phyloP scores from a whole-genome alignment of 1,139 yeast species.

The Wickerhamomyces sp. region DNA sequence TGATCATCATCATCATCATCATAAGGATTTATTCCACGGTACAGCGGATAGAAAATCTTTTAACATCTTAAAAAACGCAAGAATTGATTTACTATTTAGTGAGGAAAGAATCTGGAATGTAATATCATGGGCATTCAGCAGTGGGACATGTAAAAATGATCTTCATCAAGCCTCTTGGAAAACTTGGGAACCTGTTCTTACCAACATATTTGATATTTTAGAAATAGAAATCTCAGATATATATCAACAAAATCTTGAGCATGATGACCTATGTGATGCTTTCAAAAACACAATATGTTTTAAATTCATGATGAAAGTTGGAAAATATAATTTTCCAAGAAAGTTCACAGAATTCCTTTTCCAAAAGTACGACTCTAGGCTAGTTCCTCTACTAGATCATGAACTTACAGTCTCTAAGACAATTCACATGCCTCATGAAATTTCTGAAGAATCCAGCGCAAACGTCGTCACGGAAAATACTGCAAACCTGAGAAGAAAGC shows the following conservation, averaged over 20 bases:
- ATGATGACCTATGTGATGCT: background rate
- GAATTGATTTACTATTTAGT: conserved; percentile 19
- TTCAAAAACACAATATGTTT: conserved; percentile 8
- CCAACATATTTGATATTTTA: conserved; percentile 15
- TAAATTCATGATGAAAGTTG: conserved; percentile 19
- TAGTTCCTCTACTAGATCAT: conserved; percentile 11
- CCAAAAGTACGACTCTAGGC: conserved; percentile 1
- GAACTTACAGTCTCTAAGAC: conserved; percentile 17
- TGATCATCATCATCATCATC: too few relatives aligned
- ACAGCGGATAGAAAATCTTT: conserved; percentile 14
- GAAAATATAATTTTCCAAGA: conserved; percentile 25
- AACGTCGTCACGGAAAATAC: conserved; percentile 10
- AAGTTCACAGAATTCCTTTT: conserved; percentile 17
- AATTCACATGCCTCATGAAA: conserved; percentile 2
- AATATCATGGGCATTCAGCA: conserved; percentile 18
- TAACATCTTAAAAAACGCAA: conserved; percentile 16
- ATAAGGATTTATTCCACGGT: conserved; percentile 2
- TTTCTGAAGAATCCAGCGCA: background rate
- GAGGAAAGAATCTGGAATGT: conserved; percentile 18
- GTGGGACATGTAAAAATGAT: conserved; percentile 8
- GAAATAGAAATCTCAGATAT: conserved; percentile 11
- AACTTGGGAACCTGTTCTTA: conserved; percentile 19
- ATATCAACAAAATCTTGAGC: background rate
- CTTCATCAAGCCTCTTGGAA: conserved; percentile 14
- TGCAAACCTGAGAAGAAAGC: conserved; percentile 11